Conservation (phyloP, 495 filamentous ascomycete genomes). For the Daldinia decipiens region DNA sequence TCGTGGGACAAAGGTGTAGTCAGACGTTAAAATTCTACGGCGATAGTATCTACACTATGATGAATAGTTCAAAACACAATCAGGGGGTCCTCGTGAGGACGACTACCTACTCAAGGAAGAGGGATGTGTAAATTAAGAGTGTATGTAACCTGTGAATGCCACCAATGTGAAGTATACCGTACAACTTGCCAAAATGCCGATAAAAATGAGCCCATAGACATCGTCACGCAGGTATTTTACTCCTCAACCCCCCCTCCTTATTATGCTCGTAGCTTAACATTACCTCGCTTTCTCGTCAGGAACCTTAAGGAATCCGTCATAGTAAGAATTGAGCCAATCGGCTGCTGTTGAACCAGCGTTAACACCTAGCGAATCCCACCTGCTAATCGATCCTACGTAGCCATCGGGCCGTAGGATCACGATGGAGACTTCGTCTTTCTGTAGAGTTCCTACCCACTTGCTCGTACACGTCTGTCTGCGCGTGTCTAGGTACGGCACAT, state of each 20-base stretch:
- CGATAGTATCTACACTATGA: neutral
- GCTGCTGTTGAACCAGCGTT: constrained; percentile 58
- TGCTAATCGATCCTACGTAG: constrained; percentile 69
- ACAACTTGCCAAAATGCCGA: constrained; percentile 33
- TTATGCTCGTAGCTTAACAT: constrained; percentile 4
- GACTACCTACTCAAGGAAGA: constrained; percentile 9
- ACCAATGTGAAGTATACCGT: constrained; percentile 32
- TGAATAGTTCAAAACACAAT: neutral
- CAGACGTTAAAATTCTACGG: neutral
- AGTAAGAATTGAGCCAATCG: constrained; percentile 69
- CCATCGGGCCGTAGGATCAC: constrained; percentile 74
- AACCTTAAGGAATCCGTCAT: constrained; percentile 62
- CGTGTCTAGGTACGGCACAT: constrained; percentile 61
- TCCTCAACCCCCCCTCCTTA: constrained; percentile 4
- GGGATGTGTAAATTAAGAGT: constrained; percentile 28
- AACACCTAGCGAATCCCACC: constrained; percentile 60
- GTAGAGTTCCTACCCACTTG: constrained; percentile 71
- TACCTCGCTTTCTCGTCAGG: constrained; percentile 39
- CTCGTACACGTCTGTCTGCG: constrained; percentile 62
- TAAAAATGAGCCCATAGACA: constrained; percentile 13
- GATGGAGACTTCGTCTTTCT: constrained; percentile 62
- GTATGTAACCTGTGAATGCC: constrained; percentile 27
- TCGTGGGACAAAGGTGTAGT: neutral
- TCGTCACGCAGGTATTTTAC: constrained; percentile 16
- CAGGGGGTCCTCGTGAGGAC: neutral